Base-by-base conservation (phyloP, 2,329 filamentous ascomycete genomes). In the Teratosphaeriaceae sp. region DNA sequence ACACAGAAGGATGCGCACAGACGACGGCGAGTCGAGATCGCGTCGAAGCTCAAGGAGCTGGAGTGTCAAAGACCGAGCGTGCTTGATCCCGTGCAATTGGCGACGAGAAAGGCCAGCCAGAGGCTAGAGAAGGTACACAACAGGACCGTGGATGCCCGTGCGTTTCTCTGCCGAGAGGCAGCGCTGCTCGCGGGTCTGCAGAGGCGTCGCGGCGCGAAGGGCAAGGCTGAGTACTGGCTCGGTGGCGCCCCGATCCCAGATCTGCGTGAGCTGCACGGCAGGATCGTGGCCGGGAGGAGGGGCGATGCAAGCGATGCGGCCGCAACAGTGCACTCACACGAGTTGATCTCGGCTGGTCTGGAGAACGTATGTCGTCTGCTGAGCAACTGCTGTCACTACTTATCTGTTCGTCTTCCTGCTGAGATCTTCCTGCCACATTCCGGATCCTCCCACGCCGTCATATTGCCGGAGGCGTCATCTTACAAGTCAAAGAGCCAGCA, bases 371-470 rank as follows among this genome's bases (percentile, higher is more conserved):
- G 87, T 22, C 88, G 92, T 60, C 79, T 97, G 12, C 69, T 97
- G 16, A 80, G 88, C 57, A 80, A 94, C 31, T 75, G 86, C 31
- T 88, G 88, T 30, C 86, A 92, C 59, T 97, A 98, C 66, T 77
- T 97, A 15, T 81, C 85, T 37, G 75, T 97, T 42, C 84, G 88
- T 37, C 78, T 97, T 11, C 92, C 92, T 1, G 87, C 90, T 9
- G 88, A 97, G 62, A 83, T 97, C 49, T 87, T 82, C 1, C 74
- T 94, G 3, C 89, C 92, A 22, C 87, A 94, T 63, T 79, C 81
- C 48, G 85, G 94, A 58, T 89, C 94, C 58, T 88, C 92, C 6
- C 76, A 82, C 19, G 84, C 89, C 21, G 92, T 87, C 2, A 88
- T 98, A 49, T 88, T 88, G 63, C 78, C 81, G 8, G 75, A 89